A percentile compares a stretch with the other conserved stretches of the same genome.
phyloP scores from a whole-genome alignment of 495 filamentous ascomycete species.

The Hapsidospora chrysogenum region DNA sequence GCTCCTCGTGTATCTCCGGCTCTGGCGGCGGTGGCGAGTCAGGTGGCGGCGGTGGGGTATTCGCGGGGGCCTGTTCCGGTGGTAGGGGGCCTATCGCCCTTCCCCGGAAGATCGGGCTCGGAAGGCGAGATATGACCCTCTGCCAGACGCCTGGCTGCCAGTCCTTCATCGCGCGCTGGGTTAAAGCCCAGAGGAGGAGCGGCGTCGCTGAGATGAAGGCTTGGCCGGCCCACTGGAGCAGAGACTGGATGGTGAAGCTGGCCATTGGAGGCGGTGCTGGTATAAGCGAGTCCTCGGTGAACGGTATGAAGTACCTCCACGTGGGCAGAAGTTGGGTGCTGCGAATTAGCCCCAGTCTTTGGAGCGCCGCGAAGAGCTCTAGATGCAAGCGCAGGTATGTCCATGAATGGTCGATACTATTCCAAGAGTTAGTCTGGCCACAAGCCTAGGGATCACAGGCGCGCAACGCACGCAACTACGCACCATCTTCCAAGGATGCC shows the following conservation, averaged over 20 bases:
- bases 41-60: too few relatives aligned
- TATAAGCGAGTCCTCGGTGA: conserved; percentile 28
- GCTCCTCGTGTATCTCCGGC: background rate
- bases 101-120: background rate
- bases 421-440: too few relatives aligned
- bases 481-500: too few relatives aligned
- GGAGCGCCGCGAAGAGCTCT: conserved; percentile 28
- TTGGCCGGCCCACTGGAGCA: conserved; percentile 1
- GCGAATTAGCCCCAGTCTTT: conserved; percentile 28
- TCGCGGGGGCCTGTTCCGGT: too few relatives aligned
- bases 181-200: background rate
- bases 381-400: conserved; percentile 26
- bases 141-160: conserved; percentile 1
- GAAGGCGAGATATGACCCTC: conserved; percentile 1
- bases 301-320: conserved; percentile 30
- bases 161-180: background rate
- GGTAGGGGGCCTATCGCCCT: too few relatives aligned
- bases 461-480: background rate
- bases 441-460: too few relatives aligned
- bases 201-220: conserved; percentile 3
- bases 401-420: too few relatives aligned
- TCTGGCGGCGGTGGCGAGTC: background rate
- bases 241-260: conserved; percentile 1
- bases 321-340: conserved; percentile 19
- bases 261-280: conserved; percentile 15